These are phyloP conservation scores for Carex sylvatica DNA, from an alignment of 202 grass and related monocot species.

Conservation along the genomic window DNA sequence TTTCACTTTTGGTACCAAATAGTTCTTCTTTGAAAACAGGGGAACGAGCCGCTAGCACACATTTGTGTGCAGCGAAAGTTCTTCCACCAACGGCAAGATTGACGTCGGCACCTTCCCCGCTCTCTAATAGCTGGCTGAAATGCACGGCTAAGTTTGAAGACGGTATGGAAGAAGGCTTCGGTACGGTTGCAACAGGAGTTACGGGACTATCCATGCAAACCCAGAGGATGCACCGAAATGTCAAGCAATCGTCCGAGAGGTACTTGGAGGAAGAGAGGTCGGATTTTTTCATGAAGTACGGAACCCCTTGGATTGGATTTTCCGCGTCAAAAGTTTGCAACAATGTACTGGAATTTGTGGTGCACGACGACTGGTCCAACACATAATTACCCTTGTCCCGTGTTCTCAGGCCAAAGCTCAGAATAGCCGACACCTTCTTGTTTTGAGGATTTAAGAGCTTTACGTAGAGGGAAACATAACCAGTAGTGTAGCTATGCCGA, in stretches of 20 bases:
- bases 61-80: conserved; percentile 17
- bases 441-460: conserved; percentile 11
- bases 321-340: conserved; percentile 7
- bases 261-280: conserved; percentile 26
- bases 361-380: conserved; percentile 1
- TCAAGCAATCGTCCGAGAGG: conserved; percentile 13
- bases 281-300: conserved; percentile 13
- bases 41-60: conserved; percentile 26
- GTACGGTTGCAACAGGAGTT: not conserved
- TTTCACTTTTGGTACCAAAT: not conserved
- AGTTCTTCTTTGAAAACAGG: conserved; percentile 13
- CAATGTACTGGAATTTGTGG: conserved; percentile 1
- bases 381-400: conserved; percentile 12
- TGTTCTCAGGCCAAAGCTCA: conserved; percentile 10
- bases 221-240: conserved; percentile 26
- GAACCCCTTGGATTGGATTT: conserved; percentile 9
- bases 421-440: conserved; percentile 19
- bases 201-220: conserved; percentile 4
- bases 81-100: not conserved
- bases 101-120: not conserved
- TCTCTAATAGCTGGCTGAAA: conserved; percentile 14
- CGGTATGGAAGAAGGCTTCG: not conserved
- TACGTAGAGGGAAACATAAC: conserved; percentile 16
- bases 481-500: conserved; percentile 3
- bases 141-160: conserved; percentile 6